phyloP scores from a whole-genome alignment of 768 basidiomycete genomes.

The Pleurotus pulmonarius region DNA sequence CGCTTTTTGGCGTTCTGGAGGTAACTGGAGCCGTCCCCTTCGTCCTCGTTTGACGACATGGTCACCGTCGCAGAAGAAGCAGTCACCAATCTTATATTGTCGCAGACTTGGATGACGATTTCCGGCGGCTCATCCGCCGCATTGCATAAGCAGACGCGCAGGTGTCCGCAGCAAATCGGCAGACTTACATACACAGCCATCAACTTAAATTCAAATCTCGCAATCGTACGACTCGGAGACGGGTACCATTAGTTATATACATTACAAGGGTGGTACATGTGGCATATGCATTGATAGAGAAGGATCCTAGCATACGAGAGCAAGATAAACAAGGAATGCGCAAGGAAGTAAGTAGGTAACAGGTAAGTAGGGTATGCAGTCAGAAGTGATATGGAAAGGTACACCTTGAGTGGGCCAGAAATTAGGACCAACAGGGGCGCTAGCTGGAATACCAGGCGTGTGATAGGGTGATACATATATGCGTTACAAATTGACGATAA shows the following conservation, averaged over 20 bases:
- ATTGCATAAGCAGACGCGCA: not conserved
- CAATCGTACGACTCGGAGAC: no score
- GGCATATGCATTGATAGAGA: not conserved
- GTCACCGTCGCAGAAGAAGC: not conserved
- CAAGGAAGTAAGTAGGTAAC: no score
- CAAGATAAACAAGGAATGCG: no score
- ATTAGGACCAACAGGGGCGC: no score
- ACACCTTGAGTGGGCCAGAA: no score
- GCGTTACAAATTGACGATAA: not conserved
- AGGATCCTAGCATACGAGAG: slow-evolving; percentile 6
- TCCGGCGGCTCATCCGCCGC: not conserved
- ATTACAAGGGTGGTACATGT: slow-evolving; percentile 3
- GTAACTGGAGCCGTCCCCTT: slow-evolving; percentile 2
- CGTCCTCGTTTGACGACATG: slow-evolving; percentile 12
- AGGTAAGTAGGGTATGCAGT: not conserved
- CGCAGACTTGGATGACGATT: slow-evolving; percentile 3
- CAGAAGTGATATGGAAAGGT: no score
- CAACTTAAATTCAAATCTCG: no score
- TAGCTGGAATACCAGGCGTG: no score
- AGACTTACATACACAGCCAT: no score
- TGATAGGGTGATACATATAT: not conserved
- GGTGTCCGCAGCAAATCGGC: no score
- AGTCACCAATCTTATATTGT: not conserved
- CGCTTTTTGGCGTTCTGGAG: slow-evolving; percentile 41
- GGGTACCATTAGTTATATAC: not conserved